Base-by-base conservation (phyloP, 2,329 filamentous ascomycete species). In the Cordyceps cateniannulata region DNA sequence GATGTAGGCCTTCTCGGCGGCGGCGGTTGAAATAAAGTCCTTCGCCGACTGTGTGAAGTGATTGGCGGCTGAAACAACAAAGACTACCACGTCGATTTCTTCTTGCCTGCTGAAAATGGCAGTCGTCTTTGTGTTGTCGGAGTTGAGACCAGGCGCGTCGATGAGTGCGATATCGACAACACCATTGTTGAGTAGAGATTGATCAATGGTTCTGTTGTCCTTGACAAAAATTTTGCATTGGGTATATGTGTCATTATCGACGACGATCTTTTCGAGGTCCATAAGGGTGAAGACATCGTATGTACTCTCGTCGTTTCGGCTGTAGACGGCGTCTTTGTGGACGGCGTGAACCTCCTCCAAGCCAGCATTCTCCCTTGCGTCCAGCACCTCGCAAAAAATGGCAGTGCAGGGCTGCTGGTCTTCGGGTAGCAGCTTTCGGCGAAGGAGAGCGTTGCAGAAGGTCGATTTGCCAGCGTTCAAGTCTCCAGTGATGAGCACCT, bases 111-210 rank as follows among this genome's bases (percentile, higher is more conserved):
- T 95, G 73, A 99, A 99, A 7, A 99, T 90, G 22, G 95, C 95
- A 1, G 95, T 99, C 0, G 95, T 99, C 77, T 98, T 96, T 50
- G 96, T 86, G 1, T 93, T 98, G 72, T 99, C 93, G 24, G 90
- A 91, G 75, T 99, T 99, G 58, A 99, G 81, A 32, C 95, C 95
- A 1, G 95, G 95, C 0, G 95, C 95, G 73, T 99, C 95, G 66
- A 99, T 99, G 58, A 99, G 82, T 1, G 95, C 93, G 71, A 99
- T 99, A 70, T 99, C 95, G 47, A 99, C 95, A 1, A 98, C 93
- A 12, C 95, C 95, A 67, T 99, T 99, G 77, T 96, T 97, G 60
- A 99, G 85, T 8, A 99, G 78, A 8, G 93, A 98, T 71, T 98
- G 90, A 69, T 98, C 92, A 51, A 97, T 91, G 0, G 87, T 83